Evolutionary conservation across 1,139 yeast genomes (phyloP), one percentile per base, ranked within the genome.

Genomic region (Taphrina betulina): DNA sequence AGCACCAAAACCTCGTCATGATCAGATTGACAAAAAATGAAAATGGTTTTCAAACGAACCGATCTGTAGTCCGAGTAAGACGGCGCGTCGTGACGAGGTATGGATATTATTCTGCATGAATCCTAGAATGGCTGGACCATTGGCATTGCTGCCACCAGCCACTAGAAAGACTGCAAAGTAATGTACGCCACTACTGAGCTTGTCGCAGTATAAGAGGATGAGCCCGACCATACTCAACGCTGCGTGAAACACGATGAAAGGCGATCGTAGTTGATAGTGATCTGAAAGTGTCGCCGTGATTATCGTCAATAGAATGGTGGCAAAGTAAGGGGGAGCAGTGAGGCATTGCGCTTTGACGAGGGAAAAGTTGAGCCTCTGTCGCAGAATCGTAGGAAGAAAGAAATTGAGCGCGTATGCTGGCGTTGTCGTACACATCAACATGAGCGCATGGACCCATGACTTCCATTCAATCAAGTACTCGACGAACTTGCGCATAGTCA

Each of bases 101-200:
- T 31, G 48, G 17, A 31, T 28, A 26, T 43, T 43, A 34, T 43
- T 43, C 28, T 43, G 74, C 72, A 79, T 72, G 82, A 83, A 80
- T 1, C 83, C 73, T 53, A 79, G 70, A 43, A 77, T 76, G 3
- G 76, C 73, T 8, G 79, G 78, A 66, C 78, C 80, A 0, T 82
- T 75, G 66, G 81, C 77, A 64, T 79, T 79, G 56, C 79, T 67
- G 8, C 62, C 63, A 29, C 82, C 81, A 58, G 80, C 75, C 81
- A 80, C 79, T n/a, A 43, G 48, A 37, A 43, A 43, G 19, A 31
- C 37, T 7, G 37, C 48, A n/a, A 29, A 14, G 17, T 29, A 43
- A 4, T 29, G 20, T 17, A 31, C 48, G 12, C 34, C 48, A 2
- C 35, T 17, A 14, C 16, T n/a, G n/a, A 40, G 14, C 3, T 19